These are phyloP conservation scores for Exophiala aquamarina DNA, from an alignment of 2,329 filamentous ascomycete genomes.

Conservation along the genomic window DNA sequence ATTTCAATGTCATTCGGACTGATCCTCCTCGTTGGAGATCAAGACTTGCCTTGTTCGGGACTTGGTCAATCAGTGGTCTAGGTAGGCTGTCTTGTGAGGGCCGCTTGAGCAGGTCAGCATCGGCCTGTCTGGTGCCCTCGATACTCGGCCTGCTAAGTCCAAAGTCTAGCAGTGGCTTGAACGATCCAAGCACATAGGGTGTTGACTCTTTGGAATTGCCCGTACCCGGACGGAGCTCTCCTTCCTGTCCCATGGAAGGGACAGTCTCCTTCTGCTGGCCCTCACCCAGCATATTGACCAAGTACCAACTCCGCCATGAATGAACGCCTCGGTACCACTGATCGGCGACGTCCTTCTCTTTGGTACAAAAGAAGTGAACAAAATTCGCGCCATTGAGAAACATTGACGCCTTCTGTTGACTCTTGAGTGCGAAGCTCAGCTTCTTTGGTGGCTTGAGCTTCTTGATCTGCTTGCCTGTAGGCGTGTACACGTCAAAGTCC, in stretches of 20 bases:
- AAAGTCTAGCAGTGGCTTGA: conserved; percentile 67
- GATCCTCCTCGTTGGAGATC: conserved; percentile 2
- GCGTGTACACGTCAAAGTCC: conserved; percentile 88
- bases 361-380: conserved; percentile 87
- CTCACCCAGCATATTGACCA: conserved; percentile 70
- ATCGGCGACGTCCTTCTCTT: conserved; percentile 66
- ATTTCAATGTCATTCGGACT: not conserved
- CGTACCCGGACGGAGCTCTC: conserved; percentile 11
- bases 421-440: conserved; percentile 84
- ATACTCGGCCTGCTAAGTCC: conserved; percentile 29
- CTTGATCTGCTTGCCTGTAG: conserved; percentile 67
- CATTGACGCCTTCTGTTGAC: conserved; percentile 81
- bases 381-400: conserved; percentile 83
- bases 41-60: conserved; percentile 8
- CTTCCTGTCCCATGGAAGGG: conserved; percentile 1
- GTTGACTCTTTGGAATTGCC: conserved; percentile 48
- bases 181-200: conserved; percentile 64
- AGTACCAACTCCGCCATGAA: conserved; percentile 86
- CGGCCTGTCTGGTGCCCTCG: conserved; percentile 1
- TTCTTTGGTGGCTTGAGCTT: conserved; percentile 81
- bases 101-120: not conserved
- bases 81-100: conserved; percentile 11
- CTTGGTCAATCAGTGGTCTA: conserved; percentile 19
- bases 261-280: conserved; percentile 37
- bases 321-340: conserved; percentile 72